Evolutionary conservation across 805 yeast genomes (phyloP).

Genomic region (Lipomyces sp.): DNA sequence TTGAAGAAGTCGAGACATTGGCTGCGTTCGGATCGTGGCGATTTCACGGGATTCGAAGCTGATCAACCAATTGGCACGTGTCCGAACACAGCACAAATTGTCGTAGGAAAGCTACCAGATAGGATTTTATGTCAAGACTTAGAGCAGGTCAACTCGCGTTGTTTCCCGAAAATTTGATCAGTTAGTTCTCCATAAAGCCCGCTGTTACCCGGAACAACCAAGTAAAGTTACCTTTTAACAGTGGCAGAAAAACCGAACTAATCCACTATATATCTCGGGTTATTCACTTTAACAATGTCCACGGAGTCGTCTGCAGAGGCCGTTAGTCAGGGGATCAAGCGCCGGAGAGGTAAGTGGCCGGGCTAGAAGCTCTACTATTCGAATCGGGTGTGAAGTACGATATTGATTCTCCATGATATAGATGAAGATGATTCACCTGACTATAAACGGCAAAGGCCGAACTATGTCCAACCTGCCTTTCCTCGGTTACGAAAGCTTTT

Average conservation of each 20-base stretch:
- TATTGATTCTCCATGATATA: neutral
- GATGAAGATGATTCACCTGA: constrained; percentile 19
- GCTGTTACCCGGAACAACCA: too few relatives aligned
- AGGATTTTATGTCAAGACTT: neutral
- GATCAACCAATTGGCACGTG: neutral
- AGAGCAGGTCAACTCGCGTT: neutral
- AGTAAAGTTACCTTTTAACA: too few relatives aligned
- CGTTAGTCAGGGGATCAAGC: constrained; percentile 13
- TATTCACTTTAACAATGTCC: constrained; percentile 1
- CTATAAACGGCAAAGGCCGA: constrained; percentile 17
- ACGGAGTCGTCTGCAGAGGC: constrained; percentile 1
- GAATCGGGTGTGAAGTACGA: constrained; percentile 2
- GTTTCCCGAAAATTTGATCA: neutral
- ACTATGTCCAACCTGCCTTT: constrained; percentile 10
- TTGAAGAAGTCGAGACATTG: constrained; percentile 1
- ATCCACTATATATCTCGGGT: neutral
- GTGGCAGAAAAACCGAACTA: too few relatives aligned
- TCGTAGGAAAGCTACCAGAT: neutral
- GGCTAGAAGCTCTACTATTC: neutral
- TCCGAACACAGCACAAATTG: neutral
- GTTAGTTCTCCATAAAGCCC: neutral
- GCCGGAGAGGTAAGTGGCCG: constrained; percentile 14
- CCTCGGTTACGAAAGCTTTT: constrained; percentile 28
- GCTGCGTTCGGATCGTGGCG: neutral
- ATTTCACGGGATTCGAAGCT: neutral